These are phyloP conservation scores for Paradendryphiella salina DNA, from an alignment of 2,329 filamentous ascomycete genomes.

Conservation along the genomic window DNA sequence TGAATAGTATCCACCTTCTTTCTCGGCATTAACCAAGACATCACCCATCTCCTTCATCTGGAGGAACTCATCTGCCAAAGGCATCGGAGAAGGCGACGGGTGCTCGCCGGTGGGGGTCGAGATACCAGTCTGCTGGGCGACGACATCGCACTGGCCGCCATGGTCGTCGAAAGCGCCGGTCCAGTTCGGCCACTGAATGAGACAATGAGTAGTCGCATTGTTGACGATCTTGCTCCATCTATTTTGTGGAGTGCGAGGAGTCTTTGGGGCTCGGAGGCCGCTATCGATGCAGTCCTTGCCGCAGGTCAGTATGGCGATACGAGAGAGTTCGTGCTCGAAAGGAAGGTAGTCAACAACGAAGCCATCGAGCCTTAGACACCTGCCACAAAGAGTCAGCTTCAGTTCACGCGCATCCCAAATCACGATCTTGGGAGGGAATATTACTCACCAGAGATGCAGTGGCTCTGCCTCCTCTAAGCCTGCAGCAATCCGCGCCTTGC, in stretches of 20 bases:
- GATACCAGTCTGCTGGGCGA: slow-evolving; percentile 15
- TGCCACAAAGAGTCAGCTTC: background rate
- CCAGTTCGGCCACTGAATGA: slow-evolving; percentile 35
- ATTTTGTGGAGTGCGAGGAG: slow-evolving; percentile 14
- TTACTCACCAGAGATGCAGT: slow-evolving; percentile 26
- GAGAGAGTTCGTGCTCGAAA: slow-evolving; percentile 34
- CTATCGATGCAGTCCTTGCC: slow-evolving; percentile 35
- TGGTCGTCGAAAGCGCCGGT: slow-evolving; percentile 28
- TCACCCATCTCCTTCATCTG: slow-evolving; percentile 11
- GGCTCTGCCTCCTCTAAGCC: slow-evolving; percentile 25
- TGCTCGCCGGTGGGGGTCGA: slow-evolving; percentile 14
- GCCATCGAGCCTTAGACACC: slow-evolving; percentile 37
- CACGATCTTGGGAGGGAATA: too few relatives aligned
- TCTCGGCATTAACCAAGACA: slow-evolving; percentile 1
- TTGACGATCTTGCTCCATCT: slow-evolving; percentile 23
- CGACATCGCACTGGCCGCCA: slow-evolving; percentile 24
- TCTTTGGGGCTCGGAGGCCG: slow-evolving; percentile 33
- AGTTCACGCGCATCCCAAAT: background rate
- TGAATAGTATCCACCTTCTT: background rate
- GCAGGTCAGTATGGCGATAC: slow-evolving; percentile 28
- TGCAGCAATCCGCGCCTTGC: slow-evolving; percentile 37
- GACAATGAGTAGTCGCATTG: slow-evolving; percentile 24
- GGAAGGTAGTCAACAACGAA: slow-evolving; percentile 42
- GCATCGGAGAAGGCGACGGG: background rate
- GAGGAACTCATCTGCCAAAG: slow-evolving; percentile 12